Base-by-base conservation (phyloP, 208 protist species). In the Trypanosoma cruzi region DNA sequence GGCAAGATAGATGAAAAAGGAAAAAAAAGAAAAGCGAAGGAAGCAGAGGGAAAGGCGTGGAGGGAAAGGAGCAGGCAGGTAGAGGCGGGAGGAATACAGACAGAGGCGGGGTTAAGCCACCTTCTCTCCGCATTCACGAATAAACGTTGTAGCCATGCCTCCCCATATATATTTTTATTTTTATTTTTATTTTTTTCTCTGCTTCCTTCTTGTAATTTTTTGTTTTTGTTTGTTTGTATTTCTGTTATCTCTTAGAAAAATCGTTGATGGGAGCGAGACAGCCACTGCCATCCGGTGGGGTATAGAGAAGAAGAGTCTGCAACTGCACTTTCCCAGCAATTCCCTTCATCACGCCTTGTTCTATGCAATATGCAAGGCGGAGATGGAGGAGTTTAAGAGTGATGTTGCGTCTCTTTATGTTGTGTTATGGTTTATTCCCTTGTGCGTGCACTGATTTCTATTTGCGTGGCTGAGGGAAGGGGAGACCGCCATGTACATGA, bases 1-100 rank as follows among this genome's bases (percentile, higher is more conserved):
- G 60, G 28, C 4, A 42, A 73, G 22, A 73, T 29, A 61, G 28
- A 68, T 57, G 28, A 69, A 61, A 34, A 16, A 48, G 50, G n/a
- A n/a, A n/a, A n/a, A n/a, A 48, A 29, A 40, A 34, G 52, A 59
- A 32, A 62, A 4, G 48, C 18, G 61, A 22, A 67, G 18, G 24
- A 20, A 34, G 2, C 34, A 32, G 36, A 42, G 50, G 26, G 36
- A 10, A 29, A 11, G n/a, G n/a, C n/a, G n/a, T n/a, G n/a, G n/a
- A n/a, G 22, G 10, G 14, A 6, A 50, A 31, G 20, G 57, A 63
- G 2, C 8, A 5, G 16, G 32, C 8, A 6, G 44, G 50, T 1
- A 46, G 13, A 31, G 52, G 36, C 2, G 14, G 26, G 36, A 7
- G 42, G 18, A 53, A 36, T 29, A 34, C n/a, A 16, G 26, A 57